Base-by-base conservation (phyloP, 2,329 filamentous ascomycete species). In the Alternaria metachromatica region DNA sequence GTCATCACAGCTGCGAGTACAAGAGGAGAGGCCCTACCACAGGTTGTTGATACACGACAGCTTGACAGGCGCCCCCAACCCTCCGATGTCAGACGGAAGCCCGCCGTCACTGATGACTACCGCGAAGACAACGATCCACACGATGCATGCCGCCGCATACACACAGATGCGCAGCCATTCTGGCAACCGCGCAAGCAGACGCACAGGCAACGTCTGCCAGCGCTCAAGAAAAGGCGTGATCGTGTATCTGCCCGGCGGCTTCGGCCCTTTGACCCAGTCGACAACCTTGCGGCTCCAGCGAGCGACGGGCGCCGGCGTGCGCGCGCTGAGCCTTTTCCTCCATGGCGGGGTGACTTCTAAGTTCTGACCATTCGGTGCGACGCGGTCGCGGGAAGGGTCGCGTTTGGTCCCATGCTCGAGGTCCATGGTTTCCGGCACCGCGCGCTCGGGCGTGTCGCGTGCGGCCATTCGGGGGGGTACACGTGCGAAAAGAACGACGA, bases 41-140 rank as follows among this genome's bases (percentile, higher is more conserved):
- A 92, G 91, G 8, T 87, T 86, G 51, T 86, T 83, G 15, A 86
- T 86, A 77, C 92, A 96, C 13, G 87, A 84, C 56, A 95, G 86
- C 63, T 85, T 84, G 50, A 86, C 83, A 0, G 92, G 91, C 50
- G 82, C 82, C n/a, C 91, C 91, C 82, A 89, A 92, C 46, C 87
- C 89, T n/a, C 84, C 85, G 55, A 94, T 86, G 67, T 91, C 87
- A 23, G 84, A 73, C 2, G 83, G 80, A 54, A 83, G 80, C 15
- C 87, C 84, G 55, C 88, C 89, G 59, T 86, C 83, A 68, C 88
- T 87, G 78, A 92, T 86, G 33, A 94, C 85, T 26, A 93, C 77
- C 23, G 87, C 86, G 76, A 94, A 94, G 1, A 87, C 82, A 30
- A 91, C 78, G 15, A 92, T 78, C 92, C 92, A 95, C 25, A 87